phyloP scores from a whole-genome alignment of 1,284 basidiomycete genomes.

The Schizopora paradoxa region DNA sequence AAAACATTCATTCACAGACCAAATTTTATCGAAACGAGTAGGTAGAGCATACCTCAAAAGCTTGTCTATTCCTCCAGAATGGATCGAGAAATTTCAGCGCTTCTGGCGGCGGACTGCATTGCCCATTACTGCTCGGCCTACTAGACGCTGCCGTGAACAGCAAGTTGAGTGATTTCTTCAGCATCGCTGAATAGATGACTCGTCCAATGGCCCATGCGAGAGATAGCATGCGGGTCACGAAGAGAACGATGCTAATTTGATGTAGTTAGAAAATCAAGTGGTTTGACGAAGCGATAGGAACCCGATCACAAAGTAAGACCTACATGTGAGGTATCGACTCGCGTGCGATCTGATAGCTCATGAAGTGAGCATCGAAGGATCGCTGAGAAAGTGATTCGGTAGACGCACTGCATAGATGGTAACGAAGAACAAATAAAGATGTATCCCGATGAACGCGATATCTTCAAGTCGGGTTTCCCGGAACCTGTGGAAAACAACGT shows the following conservation, averaged over 20 bases:
- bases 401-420: slow-evolving; percentile 14
- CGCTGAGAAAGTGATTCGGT: no score
- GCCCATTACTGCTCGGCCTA: no score
- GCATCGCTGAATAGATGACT: slow-evolving; percentile 4
- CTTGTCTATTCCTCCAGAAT: slow-evolving; percentile 14
- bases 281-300: no score
- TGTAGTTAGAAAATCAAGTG: not conserved
- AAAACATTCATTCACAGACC: no score
- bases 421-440: slow-evolving; percentile 8
- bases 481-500: slow-evolving; percentile 2
- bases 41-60: slow-evolving; percentile 19
- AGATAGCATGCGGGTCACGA: slow-evolving; percentile 11
- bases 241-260: slow-evolving; percentile 7
- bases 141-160: slow-evolving; percentile 9
- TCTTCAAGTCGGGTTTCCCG: slow-evolving; percentile 13
- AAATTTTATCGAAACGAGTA: no score
- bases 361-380: no score
- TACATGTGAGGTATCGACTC: slow-evolving; percentile 19
- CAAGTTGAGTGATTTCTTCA: slow-evolving; percentile 1
- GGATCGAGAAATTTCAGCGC: slow-evolving; percentile 7
- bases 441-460: slow-evolving; percentile 11
- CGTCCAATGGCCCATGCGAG: slow-evolving; percentile 11
- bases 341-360: no score
- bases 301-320: not conserved
- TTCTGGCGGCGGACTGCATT: no score